These are phyloP conservation scores for Albifimbria verrucaria DNA, from an alignment of 2,329 filamentous ascomycete genomes.

Conservation along the genomic window DNA sequence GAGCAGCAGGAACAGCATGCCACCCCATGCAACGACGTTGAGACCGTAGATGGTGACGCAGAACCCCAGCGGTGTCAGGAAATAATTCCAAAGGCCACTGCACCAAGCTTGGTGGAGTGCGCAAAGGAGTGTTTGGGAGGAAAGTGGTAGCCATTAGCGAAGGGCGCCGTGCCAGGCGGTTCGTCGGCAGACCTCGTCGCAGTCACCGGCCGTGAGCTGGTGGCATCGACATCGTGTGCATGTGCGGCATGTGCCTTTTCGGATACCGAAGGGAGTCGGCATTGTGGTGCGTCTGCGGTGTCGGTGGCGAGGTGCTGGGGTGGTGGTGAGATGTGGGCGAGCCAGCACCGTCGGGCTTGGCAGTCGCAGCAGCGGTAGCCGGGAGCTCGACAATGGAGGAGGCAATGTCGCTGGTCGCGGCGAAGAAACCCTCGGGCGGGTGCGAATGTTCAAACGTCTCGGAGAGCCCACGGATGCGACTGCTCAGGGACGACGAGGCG, in stretches of 20 bases:
- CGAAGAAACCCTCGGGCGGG: conserved; percentile 44
- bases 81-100: conserved; percentile 69
- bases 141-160: conserved; percentile 64
- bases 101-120: conserved; percentile 54
- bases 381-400: conserved; percentile 33
- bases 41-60: conserved; percentile 75
- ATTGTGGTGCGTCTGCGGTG: conserved; percentile 11
- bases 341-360: conserved; percentile 11
- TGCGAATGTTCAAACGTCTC: conserved; percentile 42
- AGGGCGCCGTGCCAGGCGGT: conserved; percentile 35
- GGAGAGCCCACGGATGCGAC: conserved; percentile 28
- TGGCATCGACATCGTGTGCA: conserved; percentile 5
- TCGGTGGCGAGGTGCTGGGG: neutral
- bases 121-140: conserved; percentile 58
- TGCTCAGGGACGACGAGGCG: conserved; percentile 28
- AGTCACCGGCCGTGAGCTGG: conserved; percentile 3
- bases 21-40: conserved; percentile 84
- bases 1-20: conserved; percentile 84
- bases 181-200: conserved; percentile 12
- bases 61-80: conserved; percentile 72
- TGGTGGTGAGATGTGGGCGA: conserved; percentile 11
- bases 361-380: conserved; percentile 6
- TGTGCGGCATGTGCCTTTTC: conserved; percentile 14
- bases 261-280: conserved; percentile 16
- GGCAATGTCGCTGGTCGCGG: conserved; percentile 43